Conservation (phyloP, 805 yeast genomes). For the Myxozyma lipomycoides region DNA sequence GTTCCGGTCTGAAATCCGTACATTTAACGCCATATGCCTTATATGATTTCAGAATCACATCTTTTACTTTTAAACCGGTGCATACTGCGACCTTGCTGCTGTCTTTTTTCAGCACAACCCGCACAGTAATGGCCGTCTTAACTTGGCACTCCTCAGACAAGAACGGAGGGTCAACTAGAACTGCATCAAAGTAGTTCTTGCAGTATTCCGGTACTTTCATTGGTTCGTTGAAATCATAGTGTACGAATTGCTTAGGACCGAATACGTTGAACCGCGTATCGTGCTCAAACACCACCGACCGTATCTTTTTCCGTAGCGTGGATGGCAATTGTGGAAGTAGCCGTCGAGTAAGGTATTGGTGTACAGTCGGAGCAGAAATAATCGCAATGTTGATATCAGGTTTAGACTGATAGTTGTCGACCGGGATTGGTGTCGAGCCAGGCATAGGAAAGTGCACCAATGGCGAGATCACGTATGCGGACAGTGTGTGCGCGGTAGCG, state of each 20-base stretch:
- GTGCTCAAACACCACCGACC: slow-evolving; percentile 54
- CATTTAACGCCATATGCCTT: slow-evolving; percentile 50
- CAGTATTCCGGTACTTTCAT: slow-evolving; percentile 54
- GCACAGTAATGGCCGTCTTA: slow-evolving; percentile 61
- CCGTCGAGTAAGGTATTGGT: slow-evolving; percentile 34
- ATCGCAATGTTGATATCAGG: slow-evolving; percentile 50
- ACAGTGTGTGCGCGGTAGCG: slow-evolving; percentile 58
- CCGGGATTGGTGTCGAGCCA: slow-evolving; percentile 1
- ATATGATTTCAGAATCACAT: slow-evolving; percentile 56
- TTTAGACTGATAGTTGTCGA: slow-evolving; percentile 4
- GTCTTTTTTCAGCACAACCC: slow-evolving; percentile 46
- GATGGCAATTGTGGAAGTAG: slow-evolving; percentile 13
- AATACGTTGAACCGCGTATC: slow-evolving; percentile 72
- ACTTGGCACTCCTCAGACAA: slow-evolving; percentile 76
- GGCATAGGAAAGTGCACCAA: slow-evolving; percentile 8
- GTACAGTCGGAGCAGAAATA: slow-evolving; percentile 88
- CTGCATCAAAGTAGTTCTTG: slow-evolving; percentile 60
- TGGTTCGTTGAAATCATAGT: slow-evolving; percentile 75
- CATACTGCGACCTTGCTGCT: slow-evolving; percentile 57
- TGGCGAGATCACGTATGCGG: slow-evolving; percentile 15
- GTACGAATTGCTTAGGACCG: slow-evolving; percentile 60
- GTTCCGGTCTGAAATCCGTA: slow-evolving; percentile 73
- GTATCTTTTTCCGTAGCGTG: slow-evolving; percentile 8
- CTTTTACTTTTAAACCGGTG: slow-evolving; percentile 85
- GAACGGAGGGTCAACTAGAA: slow-evolving; percentile 86